Evolutionary conservation across 1,139 yeast genomes (phyloP).

Genomic region (Candida sojae): DNA sequence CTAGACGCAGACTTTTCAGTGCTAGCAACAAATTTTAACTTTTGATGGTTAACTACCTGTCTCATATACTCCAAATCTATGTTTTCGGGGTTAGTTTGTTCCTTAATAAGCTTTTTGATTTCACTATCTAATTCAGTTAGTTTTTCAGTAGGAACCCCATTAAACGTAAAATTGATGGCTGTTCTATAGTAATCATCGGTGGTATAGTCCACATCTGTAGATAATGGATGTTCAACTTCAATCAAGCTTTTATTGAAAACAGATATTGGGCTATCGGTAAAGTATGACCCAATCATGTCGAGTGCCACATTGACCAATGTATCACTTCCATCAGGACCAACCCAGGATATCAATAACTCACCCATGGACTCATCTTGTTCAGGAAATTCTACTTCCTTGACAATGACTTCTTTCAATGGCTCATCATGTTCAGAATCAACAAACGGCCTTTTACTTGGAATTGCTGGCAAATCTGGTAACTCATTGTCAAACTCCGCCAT

Average conservation of each 20-base stretch:
- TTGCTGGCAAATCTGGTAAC: conserved; percentile 37
- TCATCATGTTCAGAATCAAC: conserved; percentile 63
- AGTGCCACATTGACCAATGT: conserved; percentile 62
- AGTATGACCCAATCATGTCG: conserved; percentile 71
- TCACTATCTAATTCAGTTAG: conserved; percentile 54
- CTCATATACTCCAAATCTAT: conserved; percentile 68
- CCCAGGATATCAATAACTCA: conserved; percentile 74
- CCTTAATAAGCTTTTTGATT: conserved; percentile 51
- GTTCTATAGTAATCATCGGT: conserved; percentile 71
- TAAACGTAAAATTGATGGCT: conserved; percentile 57
- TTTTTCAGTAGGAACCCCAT: conserved; percentile 76
- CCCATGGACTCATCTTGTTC: conserved; percentile 88
- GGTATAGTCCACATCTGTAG: conserved; percentile 67
- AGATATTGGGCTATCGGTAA: conserved; percentile 75
- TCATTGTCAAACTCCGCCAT: conserved; percentile 66
- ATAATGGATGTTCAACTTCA: conserved; percentile 80
- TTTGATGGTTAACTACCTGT: conserved; percentile 67
- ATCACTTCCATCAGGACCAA: conserved; percentile 71
- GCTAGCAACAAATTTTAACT: conserved; percentile 59
- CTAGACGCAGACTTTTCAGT: conserved; percentile 68
- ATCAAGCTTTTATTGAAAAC: conserved; percentile 67
- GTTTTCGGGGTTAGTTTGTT: conserved; percentile 47
- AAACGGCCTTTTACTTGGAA: conserved; percentile 66
- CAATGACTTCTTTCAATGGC: conserved; percentile 41
- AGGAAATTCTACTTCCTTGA: conserved; percentile 72